Evolutionary conservation across 2,329 filamentous ascomycete genomes (phyloP), one percentile per base, ranked within the genome.

Genomic region (Fusarium bulbicola): DNA sequence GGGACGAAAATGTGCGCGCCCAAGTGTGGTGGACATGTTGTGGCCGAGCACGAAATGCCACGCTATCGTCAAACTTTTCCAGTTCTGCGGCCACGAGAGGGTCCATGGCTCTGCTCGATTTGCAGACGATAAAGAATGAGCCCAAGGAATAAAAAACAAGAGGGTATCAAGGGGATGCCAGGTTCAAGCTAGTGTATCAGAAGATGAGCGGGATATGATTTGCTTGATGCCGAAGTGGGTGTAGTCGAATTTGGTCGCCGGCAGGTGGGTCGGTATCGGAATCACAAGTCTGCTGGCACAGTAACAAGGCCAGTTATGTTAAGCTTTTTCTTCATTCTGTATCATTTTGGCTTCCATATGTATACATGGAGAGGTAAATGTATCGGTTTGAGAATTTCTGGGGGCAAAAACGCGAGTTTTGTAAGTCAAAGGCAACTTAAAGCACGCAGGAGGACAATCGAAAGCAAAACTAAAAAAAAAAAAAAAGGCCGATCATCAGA

Each of bases 1-100:
- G 89, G 57, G 92, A 96, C 78, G 93, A 92, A 84, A 97, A 98
- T 56, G 96, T 98, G 79, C 92, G 92, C 43, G 96, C 96, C 96
- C 96, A 99, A 26, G 96, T 99, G 78, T 92, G 92, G 85, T 98
- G 96, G 54, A 91, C 84, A 81, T 98, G 91, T 59, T 89, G 86
- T 67, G 88, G 85, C 65, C 87, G 87, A 11, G 93, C 93, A 80
- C 92, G 93, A 84, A 98, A 97, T 47, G 94, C 90, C 43, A 96
- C 77, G 50, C 78, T 79, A 63, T 84, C 81, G 62, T 77, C 75
- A 54, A 62, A 73, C 66, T 75, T 75, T 40, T 74, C 69, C 56
- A 83, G 77, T 78, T 83, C 80, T 37, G 81, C 78, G 26, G 72
- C 76, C 64, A 80, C 80, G 28, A 78, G 72, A 60, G 84, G 82